phyloP scores from a whole-genome alignment of 192 early-diverging fungal genomes.

The Linnemannia hyalina region DNA sequence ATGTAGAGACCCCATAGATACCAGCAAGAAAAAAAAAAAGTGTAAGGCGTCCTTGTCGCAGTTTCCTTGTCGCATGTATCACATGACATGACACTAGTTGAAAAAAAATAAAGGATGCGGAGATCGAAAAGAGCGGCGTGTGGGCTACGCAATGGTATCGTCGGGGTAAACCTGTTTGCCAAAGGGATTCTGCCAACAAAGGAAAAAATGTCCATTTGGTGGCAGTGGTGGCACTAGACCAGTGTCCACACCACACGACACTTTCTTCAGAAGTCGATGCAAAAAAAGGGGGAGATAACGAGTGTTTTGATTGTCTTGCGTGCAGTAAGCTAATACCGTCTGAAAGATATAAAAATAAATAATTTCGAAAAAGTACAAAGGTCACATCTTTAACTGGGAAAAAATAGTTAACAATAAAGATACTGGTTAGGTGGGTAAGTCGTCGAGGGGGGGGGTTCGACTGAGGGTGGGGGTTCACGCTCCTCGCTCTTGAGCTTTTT shows the following conservation, averaged over 20 bases:
- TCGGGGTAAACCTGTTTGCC: not conserved
- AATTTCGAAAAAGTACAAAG: no score
- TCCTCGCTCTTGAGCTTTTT: no score
- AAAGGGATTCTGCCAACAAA: not conserved
- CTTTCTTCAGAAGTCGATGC: no score
- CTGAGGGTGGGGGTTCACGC: no score
- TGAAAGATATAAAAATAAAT: no score
- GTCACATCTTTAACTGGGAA: no score
- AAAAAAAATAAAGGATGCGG: not conserved
- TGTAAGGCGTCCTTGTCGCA: no score
- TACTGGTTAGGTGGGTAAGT: no score
- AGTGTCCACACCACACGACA: not conserved
- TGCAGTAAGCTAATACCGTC: no score
- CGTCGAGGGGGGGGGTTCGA: no score
- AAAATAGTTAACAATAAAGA: no score
- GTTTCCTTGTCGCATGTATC: not conserved
- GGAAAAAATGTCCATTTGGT: not conserved
- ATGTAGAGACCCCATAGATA: constrained; percentile 15
- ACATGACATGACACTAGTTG: not conserved
- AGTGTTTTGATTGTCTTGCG: no score
- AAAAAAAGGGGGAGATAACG: not conserved
- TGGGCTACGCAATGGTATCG: not conserved
- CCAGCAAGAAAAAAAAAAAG: not conserved
- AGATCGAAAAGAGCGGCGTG: not conserved
- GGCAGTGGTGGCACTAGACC: not conserved